Percentiles rank a stretch among this genome's conserved stretches.
These are phyloP conservation scores for Gastrolobium villosum DNA, from an alignment of 306 rosid species.

Conservation along the genomic window DNA sequence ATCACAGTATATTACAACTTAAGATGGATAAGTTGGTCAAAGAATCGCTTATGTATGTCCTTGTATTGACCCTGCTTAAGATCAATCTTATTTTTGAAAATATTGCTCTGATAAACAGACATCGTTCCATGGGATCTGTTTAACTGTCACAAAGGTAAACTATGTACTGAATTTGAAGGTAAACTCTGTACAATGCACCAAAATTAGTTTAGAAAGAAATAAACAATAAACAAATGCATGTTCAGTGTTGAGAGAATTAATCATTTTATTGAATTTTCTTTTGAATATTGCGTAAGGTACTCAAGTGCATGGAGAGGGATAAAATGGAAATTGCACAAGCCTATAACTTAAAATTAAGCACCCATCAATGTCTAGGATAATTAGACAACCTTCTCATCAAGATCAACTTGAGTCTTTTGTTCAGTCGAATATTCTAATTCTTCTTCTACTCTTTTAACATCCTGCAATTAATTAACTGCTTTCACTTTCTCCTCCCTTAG, in stretches of 20 bases:
- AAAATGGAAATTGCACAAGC: conserved; percentile 21
- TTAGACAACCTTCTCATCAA: conserved; percentile 79
- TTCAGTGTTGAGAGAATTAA: conserved; percentile 3
- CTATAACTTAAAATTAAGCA: conserved; percentile 9
- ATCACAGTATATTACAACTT: conserved; percentile 63
- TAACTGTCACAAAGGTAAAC: conserved; percentile 58
- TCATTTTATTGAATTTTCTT: conserved; percentile 22
- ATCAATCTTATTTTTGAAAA: conserved; percentile 81
- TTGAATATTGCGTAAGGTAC: conserved; percentile 1
- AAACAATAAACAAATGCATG: conserved; percentile 14
- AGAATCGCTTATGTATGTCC: conserved; percentile 91
- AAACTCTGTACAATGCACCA: conserved; percentile 2
- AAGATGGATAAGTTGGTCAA: conserved; percentile 93
- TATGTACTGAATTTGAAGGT: neutral
- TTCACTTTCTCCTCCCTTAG: conserved; percentile 76
- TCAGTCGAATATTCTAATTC: conserved; percentile 78
- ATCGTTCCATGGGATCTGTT: conserved; percentile 83
- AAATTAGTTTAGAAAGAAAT: conserved; percentile 36
- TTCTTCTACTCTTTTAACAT: conserved; percentile 72
- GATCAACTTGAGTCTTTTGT: conserved; percentile 74
- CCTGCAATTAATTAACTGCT: conserved; percentile 60
- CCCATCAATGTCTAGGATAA: conserved; percentile 46
- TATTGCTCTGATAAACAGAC: conserved; percentile 79
- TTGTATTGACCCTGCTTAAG: conserved; percentile 89
- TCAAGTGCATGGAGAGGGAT: neutral